Base-by-base conservation (phyloP, 768 basidiomycete species). In the Amanita jacksonii region DNA sequence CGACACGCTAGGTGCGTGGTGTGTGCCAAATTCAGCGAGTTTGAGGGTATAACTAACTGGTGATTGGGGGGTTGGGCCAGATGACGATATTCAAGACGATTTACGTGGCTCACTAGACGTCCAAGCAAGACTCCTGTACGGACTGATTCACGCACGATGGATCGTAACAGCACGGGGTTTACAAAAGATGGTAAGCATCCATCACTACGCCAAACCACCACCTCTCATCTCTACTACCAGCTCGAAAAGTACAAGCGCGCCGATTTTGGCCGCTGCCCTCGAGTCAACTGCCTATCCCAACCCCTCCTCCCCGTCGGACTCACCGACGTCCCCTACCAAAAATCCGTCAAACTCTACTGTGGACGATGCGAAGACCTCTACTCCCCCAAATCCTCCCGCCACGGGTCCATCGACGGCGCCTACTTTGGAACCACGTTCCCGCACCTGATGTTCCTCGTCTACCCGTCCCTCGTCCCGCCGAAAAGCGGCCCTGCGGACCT, bases 351-450 rank as follows among this genome's bases (percentile, higher is more conserved):
- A 61, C 84, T 99, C 39, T 97, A 92, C 66, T 99, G 96, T 60
- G 93, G 92, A 1, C 83, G 92, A 28, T 99, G 96, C 64, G 94
- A 99, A 65, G 96, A 99, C 64, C 82, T 99, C 53, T 99, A 98
- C 65, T 90, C 87, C 0, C 96, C 96, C 28, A 99, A 99, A 62
- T 92, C 88, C 1, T 92, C 91, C 4, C 79, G 94, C 22, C 96
- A 99, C 61, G 94, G 94, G 38, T 85, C 85, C 28, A 97, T 99
- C 58, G 96, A 99, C 59, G 94, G 96, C 22, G 96, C 96, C 1
- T 99, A 94, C 65, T 99, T 99, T 54, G 96, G 96, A 48, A 94
- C 92, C 0, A 96, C 93, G 1, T 97, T 98, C 70, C 91, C 93
- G 0, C 94, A 97, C 60, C 80, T 99, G 43, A 70, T 97, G 38